Evolutionary conservation across 1,139 yeast species (phyloP).

Genomic region (Candida neerlandica): DNA sequence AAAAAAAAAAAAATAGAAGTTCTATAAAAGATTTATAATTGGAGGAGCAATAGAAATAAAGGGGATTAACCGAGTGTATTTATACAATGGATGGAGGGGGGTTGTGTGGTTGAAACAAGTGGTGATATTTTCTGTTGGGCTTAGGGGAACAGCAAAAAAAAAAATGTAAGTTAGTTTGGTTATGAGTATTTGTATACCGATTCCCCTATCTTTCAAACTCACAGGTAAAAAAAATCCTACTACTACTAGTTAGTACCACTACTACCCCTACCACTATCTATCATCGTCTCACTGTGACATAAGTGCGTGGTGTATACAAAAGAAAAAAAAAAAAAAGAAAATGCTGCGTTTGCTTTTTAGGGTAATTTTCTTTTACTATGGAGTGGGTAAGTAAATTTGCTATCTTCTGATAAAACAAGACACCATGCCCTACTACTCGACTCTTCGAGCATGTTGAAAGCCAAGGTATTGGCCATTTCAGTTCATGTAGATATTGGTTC

Average conservation of each 20-base stretch:
- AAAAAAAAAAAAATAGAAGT: not conserved
- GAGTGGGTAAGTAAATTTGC: too few species aligned
- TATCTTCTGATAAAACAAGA: not conserved
- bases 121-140: not conserved
- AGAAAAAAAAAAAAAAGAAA: not conserved
- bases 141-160: not conserved
- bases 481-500: not conserved
- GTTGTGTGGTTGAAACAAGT: not conserved
- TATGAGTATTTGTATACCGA: too few species aligned
- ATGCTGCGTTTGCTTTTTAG: conserved; percentile 1
- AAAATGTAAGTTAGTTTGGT: too few species aligned
- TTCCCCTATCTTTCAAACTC: too few species aligned
- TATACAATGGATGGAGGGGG: not conserved
- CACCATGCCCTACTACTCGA: not conserved
- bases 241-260: too few species aligned
- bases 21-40: not conserved
- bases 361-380: conserved; percentile 2
- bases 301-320: not conserved
- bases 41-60: too few species aligned
- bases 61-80: not conserved
- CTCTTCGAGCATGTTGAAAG: too few species aligned
- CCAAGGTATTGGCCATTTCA: too few species aligned
- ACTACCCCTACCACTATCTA: too few species aligned
- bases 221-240: too few species aligned
- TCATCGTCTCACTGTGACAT: too few species aligned